Percentiles rank a stretch among this genome's conserved stretches.
Conservation (phyloP, 169 alveolate genomes). For the Plasmodium coatneyi region DNA sequence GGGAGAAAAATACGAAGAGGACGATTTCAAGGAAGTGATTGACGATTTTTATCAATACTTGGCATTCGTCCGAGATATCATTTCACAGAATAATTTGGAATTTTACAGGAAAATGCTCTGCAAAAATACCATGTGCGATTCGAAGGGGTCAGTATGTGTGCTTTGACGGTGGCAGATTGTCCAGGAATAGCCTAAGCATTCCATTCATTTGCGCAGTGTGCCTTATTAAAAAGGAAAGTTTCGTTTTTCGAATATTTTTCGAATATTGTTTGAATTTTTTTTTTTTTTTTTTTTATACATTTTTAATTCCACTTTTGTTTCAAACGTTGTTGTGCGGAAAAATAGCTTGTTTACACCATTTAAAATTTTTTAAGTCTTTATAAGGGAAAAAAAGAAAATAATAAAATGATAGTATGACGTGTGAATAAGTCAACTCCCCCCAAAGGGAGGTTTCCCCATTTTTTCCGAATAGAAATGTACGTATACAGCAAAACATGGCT, state of each 20-base stretch:
- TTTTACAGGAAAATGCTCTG: conserved; percentile 62
- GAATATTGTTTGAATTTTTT: too few species aligned
- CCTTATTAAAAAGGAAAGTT: background rate
- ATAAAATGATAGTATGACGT: background rate
- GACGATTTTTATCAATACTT: conserved; percentile 66
- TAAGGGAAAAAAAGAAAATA: background rate
- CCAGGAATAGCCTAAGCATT: background rate
- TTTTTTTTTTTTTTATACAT: background rate
- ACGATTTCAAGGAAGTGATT: conserved; percentile 53
- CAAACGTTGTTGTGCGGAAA: background rate
- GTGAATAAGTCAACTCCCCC: background rate
- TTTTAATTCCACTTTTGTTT: background rate
- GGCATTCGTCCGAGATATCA: conserved; percentile 30
- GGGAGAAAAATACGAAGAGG: conserved; percentile 60
- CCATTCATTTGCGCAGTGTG: background rate
- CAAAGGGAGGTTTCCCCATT: conserved; percentile 1
- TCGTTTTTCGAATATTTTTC: background rate
- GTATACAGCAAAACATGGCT: background rate
- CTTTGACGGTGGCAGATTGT: background rate
- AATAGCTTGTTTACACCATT: background rate
- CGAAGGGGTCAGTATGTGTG: conserved; percentile 58
- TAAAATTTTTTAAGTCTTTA: background rate
- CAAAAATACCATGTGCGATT: conserved; percentile 46
- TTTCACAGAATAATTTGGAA: conserved; percentile 53
- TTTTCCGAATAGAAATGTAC: background rate